These are phyloP conservation scores for Catenaria anguillulae DNA, from an alignment of 371 early-diverging fungal genomes.

Conservation along the genomic window DNA sequence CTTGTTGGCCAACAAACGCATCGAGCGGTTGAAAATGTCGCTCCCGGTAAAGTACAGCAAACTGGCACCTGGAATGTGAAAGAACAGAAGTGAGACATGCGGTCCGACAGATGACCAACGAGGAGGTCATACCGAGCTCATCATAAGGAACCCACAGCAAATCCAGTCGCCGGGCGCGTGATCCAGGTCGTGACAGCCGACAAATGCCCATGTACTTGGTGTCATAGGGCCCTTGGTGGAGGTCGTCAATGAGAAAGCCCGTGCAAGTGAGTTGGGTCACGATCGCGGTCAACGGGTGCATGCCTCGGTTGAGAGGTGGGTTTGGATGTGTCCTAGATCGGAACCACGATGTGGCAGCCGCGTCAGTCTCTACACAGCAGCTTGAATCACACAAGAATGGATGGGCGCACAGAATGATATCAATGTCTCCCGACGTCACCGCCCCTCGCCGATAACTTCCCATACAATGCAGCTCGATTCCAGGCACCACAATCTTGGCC, in stretches of 20 bases:
- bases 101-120: too few relatives aligned
- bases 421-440: conserved; percentile 20
- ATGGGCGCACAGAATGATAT: conserved; percentile 15
- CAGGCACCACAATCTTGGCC: conserved; percentile 5
- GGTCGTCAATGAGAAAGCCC: conserved; percentile 15
- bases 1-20: conserved; percentile 18
- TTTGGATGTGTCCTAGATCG: conserved; percentile 7
- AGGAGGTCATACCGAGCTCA: conserved; percentile 12
- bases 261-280: conserved; percentile 9
- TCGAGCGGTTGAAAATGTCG: conserved; percentile 27
- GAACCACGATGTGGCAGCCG: neutral
- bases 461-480: conserved; percentile 14
- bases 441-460: conserved; percentile 27
- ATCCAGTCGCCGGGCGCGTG: conserved; percentile 15
- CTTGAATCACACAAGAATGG: neutral
- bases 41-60: conserved; percentile 28
- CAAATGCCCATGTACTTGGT: conserved; percentile 8
- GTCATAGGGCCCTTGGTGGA: conserved; percentile 7
- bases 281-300: conserved; percentile 10
- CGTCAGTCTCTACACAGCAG: neutral
- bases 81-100: too few relatives aligned
- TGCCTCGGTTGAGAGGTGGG: conserved; percentile 1
- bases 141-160: conserved; percentile 14
- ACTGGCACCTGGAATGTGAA: too few relatives aligned
- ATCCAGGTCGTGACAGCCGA: conserved; percentile 5